Evolutionary conservation across 164 flowering plant species (phyloP).

Genomic region (Warburgia ugandensis): DNA sequence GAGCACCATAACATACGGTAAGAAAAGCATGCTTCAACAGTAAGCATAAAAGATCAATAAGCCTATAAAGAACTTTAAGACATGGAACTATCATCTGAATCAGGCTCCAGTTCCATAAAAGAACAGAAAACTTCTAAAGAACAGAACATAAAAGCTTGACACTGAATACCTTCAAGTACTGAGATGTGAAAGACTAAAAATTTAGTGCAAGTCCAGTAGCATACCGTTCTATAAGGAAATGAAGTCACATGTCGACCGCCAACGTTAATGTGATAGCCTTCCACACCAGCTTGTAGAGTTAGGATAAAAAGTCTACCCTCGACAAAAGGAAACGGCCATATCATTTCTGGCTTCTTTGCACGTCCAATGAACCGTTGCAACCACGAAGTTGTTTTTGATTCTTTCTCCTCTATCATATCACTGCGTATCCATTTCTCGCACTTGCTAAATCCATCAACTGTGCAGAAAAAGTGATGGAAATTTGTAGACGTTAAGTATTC

Average conservation of each 20-base stretch:
- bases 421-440: slow-evolving; percentile 86
- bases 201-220: no score
- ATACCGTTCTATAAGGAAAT: slow-evolving; percentile 87
- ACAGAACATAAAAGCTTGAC: no score
- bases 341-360: slow-evolving; percentile 75
- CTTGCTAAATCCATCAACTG: slow-evolving; percentile 81
- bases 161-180: no score
- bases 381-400: slow-evolving; percentile 85
- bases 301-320: slow-evolving; percentile 79
- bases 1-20: no score
- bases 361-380: slow-evolving; percentile 87
- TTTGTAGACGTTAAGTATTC: no score
- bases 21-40: no score
- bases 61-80: not conserved
- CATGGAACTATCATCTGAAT: no score
- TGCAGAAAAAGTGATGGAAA: slow-evolving; percentile 13
- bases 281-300: slow-evolving; percentile 84
- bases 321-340: slow-evolving; percentile 88
- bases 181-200: no score
- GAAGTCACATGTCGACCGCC: slow-evolving; percentile 93
- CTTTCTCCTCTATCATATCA: slow-evolving; percentile 55
- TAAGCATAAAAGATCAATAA: not conserved
- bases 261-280: slow-evolving; percentile 77
- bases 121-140: not conserved
- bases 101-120: no score